Conservation (phyloP, 345 rosid species). For the Sonneratia alba region DNA sequence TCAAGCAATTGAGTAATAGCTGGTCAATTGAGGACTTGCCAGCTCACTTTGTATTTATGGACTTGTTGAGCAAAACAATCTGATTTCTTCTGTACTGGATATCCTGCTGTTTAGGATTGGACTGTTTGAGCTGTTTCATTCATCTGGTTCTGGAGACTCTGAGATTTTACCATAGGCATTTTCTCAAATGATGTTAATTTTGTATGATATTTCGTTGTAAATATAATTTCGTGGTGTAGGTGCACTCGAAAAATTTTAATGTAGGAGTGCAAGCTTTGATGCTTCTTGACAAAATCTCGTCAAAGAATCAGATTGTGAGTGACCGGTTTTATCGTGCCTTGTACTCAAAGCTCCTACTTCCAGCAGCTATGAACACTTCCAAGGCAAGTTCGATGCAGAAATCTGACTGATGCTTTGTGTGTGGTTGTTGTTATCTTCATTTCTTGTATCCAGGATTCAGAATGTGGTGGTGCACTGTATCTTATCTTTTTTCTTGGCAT, state of each 20-base stretch:
- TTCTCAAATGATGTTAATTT: background rate
- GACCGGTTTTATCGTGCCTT: conserved; percentile 90
- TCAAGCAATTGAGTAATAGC: background rate
- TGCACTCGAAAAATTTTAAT: conserved; percentile 86
- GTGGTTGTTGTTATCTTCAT: background rate
- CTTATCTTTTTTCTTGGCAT: background rate
- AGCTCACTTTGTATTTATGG: background rate
- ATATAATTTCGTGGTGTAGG: conserved; percentile 35
- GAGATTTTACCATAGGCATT: background rate
- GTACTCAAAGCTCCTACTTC: conserved; percentile 86
- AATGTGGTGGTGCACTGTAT: background rate
- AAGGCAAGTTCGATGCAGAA: conserved; percentile 44
- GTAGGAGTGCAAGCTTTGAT: conserved; percentile 86
- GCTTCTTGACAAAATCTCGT: conserved; percentile 97
- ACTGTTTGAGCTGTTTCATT: background rate
- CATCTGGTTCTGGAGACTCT: background rate
- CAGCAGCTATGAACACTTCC: conserved; percentile 85
- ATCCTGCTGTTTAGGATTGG: background rate
- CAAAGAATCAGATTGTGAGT: conserved; percentile 89
- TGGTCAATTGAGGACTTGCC: background rate
- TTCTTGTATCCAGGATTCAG: background rate
- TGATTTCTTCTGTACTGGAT: background rate
- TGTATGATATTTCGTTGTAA: conserved; percentile 8
- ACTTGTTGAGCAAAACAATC: background rate
- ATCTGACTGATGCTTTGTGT: background rate